phyloP scores from a whole-genome alignment of 2,329 filamentous ascomycete genomes.

The Lomentospora prolificans region DNA sequence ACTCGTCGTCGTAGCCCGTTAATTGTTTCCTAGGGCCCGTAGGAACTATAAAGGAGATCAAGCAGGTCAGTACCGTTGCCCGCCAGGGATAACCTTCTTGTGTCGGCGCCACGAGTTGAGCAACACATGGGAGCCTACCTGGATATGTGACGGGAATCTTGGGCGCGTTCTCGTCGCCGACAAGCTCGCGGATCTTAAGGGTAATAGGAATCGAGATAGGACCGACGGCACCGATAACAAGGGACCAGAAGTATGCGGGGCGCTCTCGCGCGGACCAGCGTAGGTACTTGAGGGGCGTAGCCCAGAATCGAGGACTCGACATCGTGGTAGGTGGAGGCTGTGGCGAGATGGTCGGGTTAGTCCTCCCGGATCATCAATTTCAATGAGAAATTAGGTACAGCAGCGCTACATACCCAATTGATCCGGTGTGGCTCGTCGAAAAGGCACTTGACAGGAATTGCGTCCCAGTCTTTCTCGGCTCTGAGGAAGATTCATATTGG shows the following conservation, averaged over 20 bases:
- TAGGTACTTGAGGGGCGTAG: constrained; percentile 70
- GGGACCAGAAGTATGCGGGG: constrained; percentile 85
- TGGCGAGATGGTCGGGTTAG: not conserved
- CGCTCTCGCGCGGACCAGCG: constrained; percentile 82
- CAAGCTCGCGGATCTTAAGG: constrained; percentile 59
- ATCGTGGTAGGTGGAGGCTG: constrained; percentile 4
- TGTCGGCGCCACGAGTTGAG: not conserved
- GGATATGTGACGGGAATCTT: constrained; percentile 86
- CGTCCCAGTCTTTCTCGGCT: not conserved
- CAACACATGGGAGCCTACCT: constrained; percentile 44
- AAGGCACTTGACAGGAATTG: not conserved
- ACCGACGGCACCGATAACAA: constrained; percentile 62
- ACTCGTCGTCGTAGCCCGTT: constrained; percentile 50
- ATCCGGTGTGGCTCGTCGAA: not conserved
- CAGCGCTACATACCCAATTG: not conserved
- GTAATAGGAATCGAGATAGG: constrained; percentile 61
- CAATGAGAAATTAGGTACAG: not conserved
- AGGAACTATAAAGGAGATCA: constrained; percentile 34
- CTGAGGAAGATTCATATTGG: constrained; percentile 3
- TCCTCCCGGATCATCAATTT: not conserved
- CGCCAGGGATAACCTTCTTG: not conserved
- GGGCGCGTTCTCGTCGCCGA: constrained; percentile 65
- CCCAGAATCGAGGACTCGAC: constrained; percentile 64
- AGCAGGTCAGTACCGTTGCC: constrained; percentile 13
- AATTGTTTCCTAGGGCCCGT: constrained; percentile 48